A percentile compares a stretch with the other conserved stretches of the same genome.
Evolutionary conservation across 495 filamentous ascomycete genomes (phyloP).

Genomic region (Aspergillus sclerotioniger): DNA sequence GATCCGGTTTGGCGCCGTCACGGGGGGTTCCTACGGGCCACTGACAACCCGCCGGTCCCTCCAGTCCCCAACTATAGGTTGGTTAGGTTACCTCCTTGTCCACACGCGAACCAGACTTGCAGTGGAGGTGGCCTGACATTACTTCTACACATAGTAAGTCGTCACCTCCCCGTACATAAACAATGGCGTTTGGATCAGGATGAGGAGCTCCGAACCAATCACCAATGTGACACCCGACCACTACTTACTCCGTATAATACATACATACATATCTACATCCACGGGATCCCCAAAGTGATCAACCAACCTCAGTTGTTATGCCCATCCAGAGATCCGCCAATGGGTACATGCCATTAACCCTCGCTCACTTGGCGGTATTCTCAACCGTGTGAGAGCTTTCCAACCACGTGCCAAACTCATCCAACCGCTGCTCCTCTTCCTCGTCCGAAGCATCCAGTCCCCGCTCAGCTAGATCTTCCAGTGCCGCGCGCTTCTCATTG

Average conservation of each 20-base stretch:
- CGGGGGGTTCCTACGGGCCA: slow-evolving; percentile 12
- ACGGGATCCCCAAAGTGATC: not conserved
- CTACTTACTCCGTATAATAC: too few species aligned
- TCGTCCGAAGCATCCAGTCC: slow-evolving; percentile 45
- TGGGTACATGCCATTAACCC: not conserved
- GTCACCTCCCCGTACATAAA: too few species aligned
- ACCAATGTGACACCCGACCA: too few species aligned
- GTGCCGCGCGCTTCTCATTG: slow-evolving; percentile 41
- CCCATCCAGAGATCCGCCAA: not conserved
- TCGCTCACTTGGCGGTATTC: slow-evolving; percentile 26
- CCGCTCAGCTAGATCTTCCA: slow-evolving; percentile 46
- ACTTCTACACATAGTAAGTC: too few species aligned
- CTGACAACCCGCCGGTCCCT: too few species aligned
- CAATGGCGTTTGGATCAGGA: too few species aligned
- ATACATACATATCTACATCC: too few species aligned
- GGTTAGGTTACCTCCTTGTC: not conserved
- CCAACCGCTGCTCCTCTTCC: slow-evolving; percentile 45
- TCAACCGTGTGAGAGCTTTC: slow-evolving; percentile 38
- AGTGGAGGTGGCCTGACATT: not conserved
- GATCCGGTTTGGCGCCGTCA: slow-evolving; percentile 29
- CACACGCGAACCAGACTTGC: slow-evolving; percentile 14
- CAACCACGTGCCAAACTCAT: slow-evolving; percentile 57
- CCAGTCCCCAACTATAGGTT: too few species aligned
- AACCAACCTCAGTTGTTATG: slow-evolving; percentile 4
- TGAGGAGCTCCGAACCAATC: too few species aligned